These are phyloP conservation scores for Boletus holoroseus DNA, from an alignment of 1,284 basidiomycete genomes.

Conservation along the genomic window DNA sequence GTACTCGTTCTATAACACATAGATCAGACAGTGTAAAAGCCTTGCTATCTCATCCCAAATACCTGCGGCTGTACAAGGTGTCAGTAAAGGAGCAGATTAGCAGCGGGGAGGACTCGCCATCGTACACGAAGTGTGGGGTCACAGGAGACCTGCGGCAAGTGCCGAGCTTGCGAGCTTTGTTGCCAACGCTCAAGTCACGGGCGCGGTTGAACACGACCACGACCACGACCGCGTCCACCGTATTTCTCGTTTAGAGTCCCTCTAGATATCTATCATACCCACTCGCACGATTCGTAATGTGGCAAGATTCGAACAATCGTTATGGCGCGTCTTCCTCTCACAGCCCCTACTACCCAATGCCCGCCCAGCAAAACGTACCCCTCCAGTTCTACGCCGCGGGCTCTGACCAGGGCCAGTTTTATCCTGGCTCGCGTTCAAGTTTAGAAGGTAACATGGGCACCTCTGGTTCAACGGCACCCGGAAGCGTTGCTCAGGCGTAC, in stretches of 20 bases:
- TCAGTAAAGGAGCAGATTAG: conserved; percentile 19
- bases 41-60: conserved; percentile 14
- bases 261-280: not conserved
- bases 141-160: conserved; percentile 28
- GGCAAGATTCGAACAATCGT: conserved; percentile 54
- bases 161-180: conserved; percentile 12
- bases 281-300: conserved; percentile 44
- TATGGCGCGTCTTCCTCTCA: conserved; percentile 56
- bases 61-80: conserved; percentile 61
- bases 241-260: not conserved
- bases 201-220: conserved; percentile 12
- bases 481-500: conserved; percentile 44
- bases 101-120: conserved; percentile 46
- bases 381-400: conserved; percentile 68
- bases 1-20: conserved; percentile 68
- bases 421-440: conserved; percentile 64
- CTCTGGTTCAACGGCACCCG: conserved; percentile 50
- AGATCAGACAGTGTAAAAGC: conserved; percentile 13
- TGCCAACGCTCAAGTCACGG: not conserved
- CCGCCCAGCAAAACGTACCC: conserved; percentile 48
- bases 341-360: conserved; percentile 50
- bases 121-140: conserved; percentile 32
- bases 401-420: conserved; percentile 53
- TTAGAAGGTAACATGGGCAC: conserved; percentile 63
- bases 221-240: conserved; percentile 7